Base-by-base conservation (phyloP, 306 rosid genomes). In the Prunus fruticosa region DNA sequence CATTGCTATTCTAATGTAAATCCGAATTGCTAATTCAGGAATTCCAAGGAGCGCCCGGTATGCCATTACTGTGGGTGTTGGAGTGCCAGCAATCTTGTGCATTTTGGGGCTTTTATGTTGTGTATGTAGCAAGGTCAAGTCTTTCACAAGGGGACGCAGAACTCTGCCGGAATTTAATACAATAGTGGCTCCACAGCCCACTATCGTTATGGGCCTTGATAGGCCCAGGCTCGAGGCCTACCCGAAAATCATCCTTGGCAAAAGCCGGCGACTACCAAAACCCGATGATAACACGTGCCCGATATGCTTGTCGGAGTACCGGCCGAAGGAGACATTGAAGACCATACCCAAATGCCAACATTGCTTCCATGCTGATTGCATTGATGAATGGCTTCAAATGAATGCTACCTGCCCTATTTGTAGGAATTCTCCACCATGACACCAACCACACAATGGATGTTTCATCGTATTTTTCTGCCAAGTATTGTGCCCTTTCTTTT, bases 371-470 rank as follows among this genome's bases (percentile, higher is more conserved):
- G 81, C 86, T 10, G 78, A 87, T 16, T 90, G 97, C 79, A 86
- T 92, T n/a, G 90, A 93, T 49, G 89, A 83, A 64, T 93, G 97
- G 94, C 97, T 93, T 62, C 71, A 75, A 14, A 12, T 89, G 74
- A 90, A 88, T 23, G 86, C 96, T 1, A 81, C 96, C 0, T 93
- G 97, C 77, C 97, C 97, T 0, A 80, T 93, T 50, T 93, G 97
- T 69, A 72, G 97, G 54, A 90, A 85, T 64, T 85, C 89, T 72
- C 91, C 81, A n/a, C 5, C 30, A 5, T 43, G 45, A 58, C 56
- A 23, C 72, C 2, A 22, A 23, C 18, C 0, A 2, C 30, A 58
- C 1, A 7, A 15, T 13, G 12, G 18, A 60, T 19, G 71, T 70
- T 25, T 52, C 64, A 46, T n/a, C 16, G 20, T 0, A 30, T 4